A percentile compares a stretch with the other conserved stretches of the same genome.
phyloP scores from a whole-genome alignment of 2,329 filamentous ascomycete genomes.

The Cryphonectria parasitica region DNA sequence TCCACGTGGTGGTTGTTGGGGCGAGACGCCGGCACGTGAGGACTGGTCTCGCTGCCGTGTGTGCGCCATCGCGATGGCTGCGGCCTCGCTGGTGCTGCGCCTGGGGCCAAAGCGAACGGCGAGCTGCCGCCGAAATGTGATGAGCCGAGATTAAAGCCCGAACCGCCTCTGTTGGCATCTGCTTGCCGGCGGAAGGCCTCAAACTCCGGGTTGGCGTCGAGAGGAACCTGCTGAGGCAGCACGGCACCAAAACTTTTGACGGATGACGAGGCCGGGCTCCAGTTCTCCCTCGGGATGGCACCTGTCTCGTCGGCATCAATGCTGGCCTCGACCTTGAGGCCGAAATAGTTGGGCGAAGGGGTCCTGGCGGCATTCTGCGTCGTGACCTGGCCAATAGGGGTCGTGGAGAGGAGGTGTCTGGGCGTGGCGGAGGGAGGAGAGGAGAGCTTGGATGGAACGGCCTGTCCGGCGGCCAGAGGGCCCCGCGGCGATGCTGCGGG shows the following conservation, averaged over 20 bases:
- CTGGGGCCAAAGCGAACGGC: slow-evolving; percentile 33
- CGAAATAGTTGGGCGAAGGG: slow-evolving; percentile 86
- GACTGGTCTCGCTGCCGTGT: slow-evolving; percentile 45
- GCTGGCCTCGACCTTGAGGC: slow-evolving; percentile 67
- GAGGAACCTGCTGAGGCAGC: slow-evolving; percentile 69
- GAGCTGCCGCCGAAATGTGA: slow-evolving; percentile 46
- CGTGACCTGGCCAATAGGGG: slow-evolving; percentile 33
- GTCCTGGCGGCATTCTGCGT: slow-evolving; percentile 46
- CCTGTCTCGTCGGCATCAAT: slow-evolving; percentile 67
- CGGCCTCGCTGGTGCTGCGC: slow-evolving; percentile 43
- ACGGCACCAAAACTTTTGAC: slow-evolving; percentile 71
- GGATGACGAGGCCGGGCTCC: slow-evolving; percentile 73
- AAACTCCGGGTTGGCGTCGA: slow-evolving; percentile 80
- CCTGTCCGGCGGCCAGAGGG: slow-evolving; percentile 59
- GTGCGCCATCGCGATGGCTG: slow-evolving; percentile 53
- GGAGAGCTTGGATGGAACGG: slow-evolving; percentile 50
- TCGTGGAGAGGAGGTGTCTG: slow-evolving; percentile 16
- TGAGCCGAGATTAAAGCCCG: slow-evolving; percentile 51
- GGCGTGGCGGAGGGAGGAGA: slow-evolving; percentile 44
- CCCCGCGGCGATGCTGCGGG: slow-evolving; percentile 56
- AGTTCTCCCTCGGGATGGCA: slow-evolving; percentile 69
- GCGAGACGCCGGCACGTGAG: slow-evolving; percentile 18
- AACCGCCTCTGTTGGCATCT: slow-evolving; percentile 61
- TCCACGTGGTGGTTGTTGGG: slow-evolving; percentile 9
- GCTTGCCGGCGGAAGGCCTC: slow-evolving; percentile 76